A percentile compares a stretch with the other conserved stretches of the same genome.
phyloP scores from a whole-genome alignment of 202 grass and related monocot species.

The Saccharum hybrid region DNA sequence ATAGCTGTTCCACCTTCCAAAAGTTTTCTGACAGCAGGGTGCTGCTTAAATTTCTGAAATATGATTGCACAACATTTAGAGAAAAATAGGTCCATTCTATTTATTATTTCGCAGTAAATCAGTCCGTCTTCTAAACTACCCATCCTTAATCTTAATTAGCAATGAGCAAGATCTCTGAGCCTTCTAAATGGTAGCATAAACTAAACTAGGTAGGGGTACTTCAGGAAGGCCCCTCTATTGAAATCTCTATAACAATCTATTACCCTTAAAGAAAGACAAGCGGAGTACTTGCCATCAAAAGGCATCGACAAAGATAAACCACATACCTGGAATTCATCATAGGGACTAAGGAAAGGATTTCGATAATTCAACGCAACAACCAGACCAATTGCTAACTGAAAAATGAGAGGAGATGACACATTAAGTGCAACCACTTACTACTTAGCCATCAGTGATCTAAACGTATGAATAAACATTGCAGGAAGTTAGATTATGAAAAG shows the following conservation, averaged over 20 bases:
- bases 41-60: conserved; percentile 93
- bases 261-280: not conserved
- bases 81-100: not conserved
- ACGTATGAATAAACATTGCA: not conserved
- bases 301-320: conserved; percentile 18
- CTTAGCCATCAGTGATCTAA: conserved; percentile 15
- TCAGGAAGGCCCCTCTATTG: not conserved
- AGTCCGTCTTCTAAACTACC: not conserved
- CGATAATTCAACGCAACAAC: conserved; percentile 90
- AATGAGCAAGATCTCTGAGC: not conserved
- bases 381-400: conserved; percentile 88
- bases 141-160: not conserved
- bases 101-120: not conserved
- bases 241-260: not conserved
- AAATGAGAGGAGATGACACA: conserved; percentile 40
- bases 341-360: conserved; percentile 91
- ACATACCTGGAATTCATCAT: conserved; percentile 90
- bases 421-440: conserved; percentile 30
- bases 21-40: conserved; percentile 72
- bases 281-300: conserved; percentile 11
- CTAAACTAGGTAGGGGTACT: not conserved
- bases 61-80: conserved; percentile 18
- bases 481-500: conserved; percentile 11
- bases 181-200: conserved; percentile 1
- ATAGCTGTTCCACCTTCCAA: conserved; percentile 81